phyloP scores from a whole-genome alignment of 2,329 filamentous ascomycete species.

The Calonectria hawksworthii region DNA sequence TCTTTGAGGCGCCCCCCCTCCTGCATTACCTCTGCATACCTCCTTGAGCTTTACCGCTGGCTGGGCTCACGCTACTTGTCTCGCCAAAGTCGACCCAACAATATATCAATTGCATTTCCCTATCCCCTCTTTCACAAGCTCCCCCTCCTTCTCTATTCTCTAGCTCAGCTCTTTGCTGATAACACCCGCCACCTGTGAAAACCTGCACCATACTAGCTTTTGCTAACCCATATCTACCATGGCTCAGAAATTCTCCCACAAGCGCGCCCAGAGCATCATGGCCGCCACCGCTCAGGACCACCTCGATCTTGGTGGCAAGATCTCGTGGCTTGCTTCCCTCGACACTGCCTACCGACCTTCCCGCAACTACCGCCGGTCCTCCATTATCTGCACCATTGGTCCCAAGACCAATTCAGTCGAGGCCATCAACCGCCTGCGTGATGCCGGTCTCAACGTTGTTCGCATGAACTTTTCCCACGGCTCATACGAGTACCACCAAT shows the following conservation, averaged over 20 bases:
- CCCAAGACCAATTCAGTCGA: constrained; percentile 99
- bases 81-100: constrained; percentile 20
- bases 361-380: constrained; percentile 94
- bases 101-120: constrained; percentile 38
- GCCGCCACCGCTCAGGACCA: constrained; percentile 84
- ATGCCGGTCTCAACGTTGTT: constrained; percentile 94
- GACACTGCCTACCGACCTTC: constrained; percentile 90
- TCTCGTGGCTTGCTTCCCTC: constrained; percentile 77
- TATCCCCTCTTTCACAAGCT: constrained; percentile 26
- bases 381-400: constrained; percentile 99
- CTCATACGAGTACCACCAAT: constrained; percentile 95
- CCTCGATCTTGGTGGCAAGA: constrained; percentile 80
- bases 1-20: constrained; percentile 33
- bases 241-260: constrained; percentile 49
- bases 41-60: constrained; percentile 21
- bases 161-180: constrained; percentile 40
- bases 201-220: constrained; percentile 15
- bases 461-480: constrained; percentile 98
- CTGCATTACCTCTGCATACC: constrained; percentile 36
- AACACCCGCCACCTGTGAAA: constrained; percentile 31
- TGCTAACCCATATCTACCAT: constrained; percentile 47
- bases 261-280: constrained; percentile 60
- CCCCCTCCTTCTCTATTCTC: constrained; percentile 27
- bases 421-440: constrained; percentile 95
- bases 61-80: constrained; percentile 15